Percentiles rank a stretch among this genome's conserved stretches.
These are phyloP conservation scores for Suillus cothurnatus DNA, from an alignment of 768 basidiomycete species.

Conservation along the genomic window DNA sequence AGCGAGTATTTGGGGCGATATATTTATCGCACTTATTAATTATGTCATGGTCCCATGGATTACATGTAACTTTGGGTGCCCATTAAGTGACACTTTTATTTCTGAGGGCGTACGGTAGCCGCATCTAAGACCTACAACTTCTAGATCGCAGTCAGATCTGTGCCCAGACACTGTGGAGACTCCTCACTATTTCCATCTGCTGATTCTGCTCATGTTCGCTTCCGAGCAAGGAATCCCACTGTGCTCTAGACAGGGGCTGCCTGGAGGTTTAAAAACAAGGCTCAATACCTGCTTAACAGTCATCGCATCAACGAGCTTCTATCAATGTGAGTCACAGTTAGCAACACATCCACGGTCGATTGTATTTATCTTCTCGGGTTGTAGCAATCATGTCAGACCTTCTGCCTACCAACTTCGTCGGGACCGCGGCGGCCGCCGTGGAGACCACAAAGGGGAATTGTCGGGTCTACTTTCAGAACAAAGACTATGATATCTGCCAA, in stretches of 20 bases:
- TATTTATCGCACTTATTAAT: too few species aligned
- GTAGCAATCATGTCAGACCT: background rate
- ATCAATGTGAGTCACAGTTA: background rate
- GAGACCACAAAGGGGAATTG: background rate
- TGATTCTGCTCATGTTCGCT: background rate
- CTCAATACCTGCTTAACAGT: background rate
- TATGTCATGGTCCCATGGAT: too few species aligned
- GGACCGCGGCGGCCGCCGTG: background rate
- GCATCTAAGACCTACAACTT: background rate
- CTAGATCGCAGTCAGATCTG: background rate
- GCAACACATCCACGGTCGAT: background rate
- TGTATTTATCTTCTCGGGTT: background rate
- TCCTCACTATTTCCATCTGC: too few species aligned
- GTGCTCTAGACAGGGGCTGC: background rate
- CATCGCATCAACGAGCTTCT: background rate
- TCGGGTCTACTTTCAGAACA: background rate
- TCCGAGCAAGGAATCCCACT: background rate
- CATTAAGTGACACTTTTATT: background rate
- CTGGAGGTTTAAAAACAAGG: background rate
- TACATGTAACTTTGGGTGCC: background rate
- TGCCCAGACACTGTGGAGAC: background rate
- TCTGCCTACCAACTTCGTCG: background rate
- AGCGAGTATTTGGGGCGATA: too few species aligned
- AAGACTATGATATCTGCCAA: background rate
- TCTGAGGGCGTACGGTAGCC: background rate